Percentiles rank a stretch among this genome's conserved stretches.
Conservation (phyloP, 1,284 basidiomycete genomes). For the Heterobasidion parviporum region DNA sequence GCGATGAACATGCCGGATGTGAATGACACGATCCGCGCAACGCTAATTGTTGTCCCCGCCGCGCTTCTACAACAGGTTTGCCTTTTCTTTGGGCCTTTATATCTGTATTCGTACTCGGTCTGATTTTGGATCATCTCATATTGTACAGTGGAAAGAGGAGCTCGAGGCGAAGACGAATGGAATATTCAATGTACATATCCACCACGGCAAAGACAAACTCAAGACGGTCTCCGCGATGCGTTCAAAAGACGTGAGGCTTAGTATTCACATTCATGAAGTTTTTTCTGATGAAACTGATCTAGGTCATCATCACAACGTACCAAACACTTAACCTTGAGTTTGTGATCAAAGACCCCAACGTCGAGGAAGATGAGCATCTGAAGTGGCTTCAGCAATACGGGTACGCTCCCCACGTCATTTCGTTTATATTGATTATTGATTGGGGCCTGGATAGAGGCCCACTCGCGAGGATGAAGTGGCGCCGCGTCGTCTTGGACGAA, state of each 20-base stretch:
- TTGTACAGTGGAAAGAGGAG: constrained; percentile 59
- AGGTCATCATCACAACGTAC: constrained; percentile 64
- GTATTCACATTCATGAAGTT: background rate
- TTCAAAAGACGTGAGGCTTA: constrained; percentile 42
- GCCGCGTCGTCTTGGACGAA: constrained; percentile 58
- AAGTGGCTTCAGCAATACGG: constrained; percentile 42
- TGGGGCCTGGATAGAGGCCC: constrained; percentile 32
- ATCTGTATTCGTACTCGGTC: background rate
- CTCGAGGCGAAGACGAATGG: constrained; percentile 54
- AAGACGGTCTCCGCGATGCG: constrained; percentile 35
- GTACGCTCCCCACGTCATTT: constrained; percentile 18
- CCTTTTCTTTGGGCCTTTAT: background rate
- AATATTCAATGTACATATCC: constrained; percentile 55
- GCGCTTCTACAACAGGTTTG: constrained; percentile 56
- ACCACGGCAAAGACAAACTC: constrained; percentile 61
- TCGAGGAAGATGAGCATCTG: constrained; percentile 35
- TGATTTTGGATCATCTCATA: background rate
- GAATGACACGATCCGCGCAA: constrained; percentile 40
- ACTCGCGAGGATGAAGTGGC: constrained; percentile 48
- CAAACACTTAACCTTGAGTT: constrained; percentile 56
- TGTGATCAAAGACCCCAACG: constrained; percentile 24
- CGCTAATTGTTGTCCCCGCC: constrained; percentile 61
- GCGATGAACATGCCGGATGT: constrained; percentile 42
- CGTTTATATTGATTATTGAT: background rate
- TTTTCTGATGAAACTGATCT: background rate